Evolutionary conservation across 2,329 filamentous ascomycete genomes (phyloP).

Genomic region (Pleurostoma richardsiae): DNA sequence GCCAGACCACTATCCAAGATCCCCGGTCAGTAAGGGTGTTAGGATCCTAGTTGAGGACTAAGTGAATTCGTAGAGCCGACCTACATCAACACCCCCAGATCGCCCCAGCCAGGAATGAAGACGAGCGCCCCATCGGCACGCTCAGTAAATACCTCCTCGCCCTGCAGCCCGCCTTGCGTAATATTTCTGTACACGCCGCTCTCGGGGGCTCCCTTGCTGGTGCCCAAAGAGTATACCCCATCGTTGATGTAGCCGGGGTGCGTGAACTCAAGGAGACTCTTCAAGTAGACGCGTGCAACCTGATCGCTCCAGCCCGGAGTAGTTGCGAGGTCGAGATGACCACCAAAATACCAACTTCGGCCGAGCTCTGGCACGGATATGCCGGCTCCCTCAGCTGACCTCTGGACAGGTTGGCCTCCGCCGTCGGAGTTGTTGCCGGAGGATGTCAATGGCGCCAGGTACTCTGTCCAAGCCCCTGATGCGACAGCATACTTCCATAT

Average conservation of each 20-base stretch:
- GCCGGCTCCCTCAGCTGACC: slow-evolving; percentile 69
- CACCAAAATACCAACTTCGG: slow-evolving; percentile 73
- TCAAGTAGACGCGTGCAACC: slow-evolving; percentile 61
- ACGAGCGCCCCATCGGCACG: slow-evolving; percentile 69
- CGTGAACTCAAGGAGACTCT: slow-evolving; percentile 70
- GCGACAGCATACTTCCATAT: slow-evolving; percentile 67
- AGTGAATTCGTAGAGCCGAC: too few species aligned
- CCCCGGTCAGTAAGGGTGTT: too few species aligned
- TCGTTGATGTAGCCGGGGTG: slow-evolving; percentile 65
- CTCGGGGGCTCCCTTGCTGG: slow-evolving; percentile 49
- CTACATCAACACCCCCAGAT: slow-evolving; percentile 59
- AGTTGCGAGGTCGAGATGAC: slow-evolving; percentile 60
- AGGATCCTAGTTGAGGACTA: too few species aligned
- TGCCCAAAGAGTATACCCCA: slow-evolving; percentile 51
- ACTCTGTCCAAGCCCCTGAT: slow-evolving; percentile 57
- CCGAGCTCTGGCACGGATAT: slow-evolving; percentile 65
- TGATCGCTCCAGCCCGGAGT: slow-evolving; percentile 63
- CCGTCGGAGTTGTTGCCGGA: slow-evolving; percentile 57
- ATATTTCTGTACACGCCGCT: slow-evolving; percentile 69
- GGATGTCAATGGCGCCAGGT: slow-evolving; percentile 55
- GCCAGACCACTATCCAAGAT: slow-evolving; percentile 46
- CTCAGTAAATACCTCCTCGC: slow-evolving; percentile 62
- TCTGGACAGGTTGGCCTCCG: slow-evolving; percentile 53
- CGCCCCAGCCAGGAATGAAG: slow-evolving; percentile 71
- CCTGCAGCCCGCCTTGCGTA: slow-evolving; percentile 65